Evolutionary conservation across 192 early-diverging fungal species (phyloP).

Genomic region (Coemansia sp.): DNA sequence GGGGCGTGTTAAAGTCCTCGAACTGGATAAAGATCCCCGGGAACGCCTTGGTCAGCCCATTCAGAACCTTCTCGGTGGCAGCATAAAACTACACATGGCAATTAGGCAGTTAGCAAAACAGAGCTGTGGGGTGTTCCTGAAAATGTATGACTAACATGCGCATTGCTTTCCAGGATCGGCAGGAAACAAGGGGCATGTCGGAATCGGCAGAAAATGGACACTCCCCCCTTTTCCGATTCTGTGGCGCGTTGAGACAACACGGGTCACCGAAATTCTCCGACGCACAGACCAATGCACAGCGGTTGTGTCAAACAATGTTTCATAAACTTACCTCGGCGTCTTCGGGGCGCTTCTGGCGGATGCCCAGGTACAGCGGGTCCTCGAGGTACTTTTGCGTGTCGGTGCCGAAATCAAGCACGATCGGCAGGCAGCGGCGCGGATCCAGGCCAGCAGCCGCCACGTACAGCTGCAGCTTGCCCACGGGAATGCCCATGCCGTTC

Average conservation of each 20-base stretch:
- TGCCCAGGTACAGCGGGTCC: slow-evolving; percentile 89
- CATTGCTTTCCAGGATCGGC: neutral
- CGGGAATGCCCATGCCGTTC: slow-evolving; percentile 93
- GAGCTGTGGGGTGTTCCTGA: too few relatives aligned
- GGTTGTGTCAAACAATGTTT: slow-evolving; percentile 10
- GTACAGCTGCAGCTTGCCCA: slow-evolving; percentile 94
- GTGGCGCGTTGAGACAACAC: neutral
- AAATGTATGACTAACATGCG: neutral
- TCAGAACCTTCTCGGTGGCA: slow-evolving; percentile 81
- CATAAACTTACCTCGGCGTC: slow-evolving; percentile 52
- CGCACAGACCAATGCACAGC: slow-evolving; percentile 4
- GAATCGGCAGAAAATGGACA: too few relatives aligned
- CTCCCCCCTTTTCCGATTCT: neutral
- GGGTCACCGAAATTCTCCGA: neutral
- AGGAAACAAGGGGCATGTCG: neutral
- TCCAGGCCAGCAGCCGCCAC: slow-evolving; percentile 82
- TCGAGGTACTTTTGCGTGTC: slow-evolving; percentile 77
- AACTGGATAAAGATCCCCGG: slow-evolving; percentile 89
- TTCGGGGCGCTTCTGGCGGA: slow-evolving; percentile 63
- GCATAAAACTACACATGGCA: slow-evolving; percentile 63
- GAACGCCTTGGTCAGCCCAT: slow-evolving; percentile 64
- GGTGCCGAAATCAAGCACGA: slow-evolving; percentile 89
- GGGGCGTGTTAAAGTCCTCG: slow-evolving; percentile 93
- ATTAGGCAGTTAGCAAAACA: too few relatives aligned
- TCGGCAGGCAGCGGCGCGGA: slow-evolving; percentile 82